A percentile compares a stretch with the other conserved stretches of the same genome.
phyloP scores from a whole-genome alignment of 257 asterid species.

The Rhazya stricta region DNA sequence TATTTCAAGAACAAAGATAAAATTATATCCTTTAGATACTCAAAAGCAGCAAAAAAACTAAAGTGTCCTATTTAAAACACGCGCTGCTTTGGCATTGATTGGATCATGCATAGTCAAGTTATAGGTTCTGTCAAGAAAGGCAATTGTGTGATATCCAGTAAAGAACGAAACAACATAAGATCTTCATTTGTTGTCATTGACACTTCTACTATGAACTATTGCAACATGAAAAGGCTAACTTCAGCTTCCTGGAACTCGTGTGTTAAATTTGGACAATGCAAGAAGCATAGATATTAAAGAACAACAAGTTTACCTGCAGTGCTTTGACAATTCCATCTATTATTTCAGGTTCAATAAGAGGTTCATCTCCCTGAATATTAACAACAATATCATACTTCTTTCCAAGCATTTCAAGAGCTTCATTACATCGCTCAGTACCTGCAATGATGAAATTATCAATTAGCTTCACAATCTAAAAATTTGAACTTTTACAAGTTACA shows the following conservation, averaged over 20 bases:
- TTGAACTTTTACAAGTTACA: not conserved
- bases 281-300: not conserved
- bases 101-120: not conserved
- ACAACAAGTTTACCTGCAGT: conserved; percentile 49
- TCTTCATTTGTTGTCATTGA: not conserved
- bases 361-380: conserved; percentile 96
- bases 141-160: not conserved
- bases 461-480: not conserved
- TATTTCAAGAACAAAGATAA: not conserved
- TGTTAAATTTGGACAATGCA: not conserved
- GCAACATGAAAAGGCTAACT: not conserved
- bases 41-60: not conserved
- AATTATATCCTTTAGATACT: not conserved
- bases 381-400: conserved; percentile 72
- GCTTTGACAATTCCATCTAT: conserved; percentile 81
- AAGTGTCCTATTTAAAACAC: not conserved
- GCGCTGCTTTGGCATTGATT: not conserved
- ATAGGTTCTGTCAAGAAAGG: not conserved
- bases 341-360: conserved; percentile 86
- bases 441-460: conserved; percentile 12
- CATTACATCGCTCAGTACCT: conserved; percentile 90
- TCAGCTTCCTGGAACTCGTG: not conserved
- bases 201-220: not conserved
- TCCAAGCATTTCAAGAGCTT: conserved; percentile 67
- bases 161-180: not conserved